These are phyloP conservation scores for Rostrohypoxylon terebratum DNA, from an alignment of 495 filamentous ascomycete species.

Conservation along the genomic window DNA sequence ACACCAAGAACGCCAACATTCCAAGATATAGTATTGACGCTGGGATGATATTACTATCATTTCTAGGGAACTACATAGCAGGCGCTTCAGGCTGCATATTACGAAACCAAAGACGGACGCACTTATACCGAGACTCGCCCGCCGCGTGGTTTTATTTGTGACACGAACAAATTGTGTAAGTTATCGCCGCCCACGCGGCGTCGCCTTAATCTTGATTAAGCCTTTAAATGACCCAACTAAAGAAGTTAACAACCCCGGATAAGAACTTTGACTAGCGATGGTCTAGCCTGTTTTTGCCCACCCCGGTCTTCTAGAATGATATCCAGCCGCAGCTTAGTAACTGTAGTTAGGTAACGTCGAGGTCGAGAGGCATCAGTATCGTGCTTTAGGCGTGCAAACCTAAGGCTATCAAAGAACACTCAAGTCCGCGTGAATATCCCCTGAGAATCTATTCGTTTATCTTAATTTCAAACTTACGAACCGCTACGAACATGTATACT, in stretches of 20 bases:
- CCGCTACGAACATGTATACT: background rate
- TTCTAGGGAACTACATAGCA: background rate
- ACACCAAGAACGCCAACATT: conserved; percentile 2
- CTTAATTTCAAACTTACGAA: background rate
- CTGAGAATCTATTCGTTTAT: background rate
- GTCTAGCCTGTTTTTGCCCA: background rate
- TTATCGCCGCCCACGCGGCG: background rate
- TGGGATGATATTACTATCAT: background rate
- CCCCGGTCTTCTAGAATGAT: background rate
- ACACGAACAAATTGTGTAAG: conserved; percentile 40
- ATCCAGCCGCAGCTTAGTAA: conserved; percentile 1
- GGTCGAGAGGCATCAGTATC: background rate
- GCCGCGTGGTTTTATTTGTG: conserved; percentile 5
- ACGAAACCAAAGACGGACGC: background rate
- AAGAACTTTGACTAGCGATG: background rate
- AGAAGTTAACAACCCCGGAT: conserved; percentile 4
- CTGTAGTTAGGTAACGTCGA: conserved; percentile 2
- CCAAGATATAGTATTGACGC: background rate
- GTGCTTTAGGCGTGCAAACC: background rate
- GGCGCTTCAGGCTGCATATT: conserved; percentile 2
- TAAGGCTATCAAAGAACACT: background rate
- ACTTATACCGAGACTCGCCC: background rate
- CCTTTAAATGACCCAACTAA: conserved; percentile 10
- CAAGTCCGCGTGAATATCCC: background rate
- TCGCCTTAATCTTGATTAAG: background rate